Evolutionary conservation across 768 basidiomycete genomes (phyloP).

Genomic region (Phaeotremella fagi): DNA sequence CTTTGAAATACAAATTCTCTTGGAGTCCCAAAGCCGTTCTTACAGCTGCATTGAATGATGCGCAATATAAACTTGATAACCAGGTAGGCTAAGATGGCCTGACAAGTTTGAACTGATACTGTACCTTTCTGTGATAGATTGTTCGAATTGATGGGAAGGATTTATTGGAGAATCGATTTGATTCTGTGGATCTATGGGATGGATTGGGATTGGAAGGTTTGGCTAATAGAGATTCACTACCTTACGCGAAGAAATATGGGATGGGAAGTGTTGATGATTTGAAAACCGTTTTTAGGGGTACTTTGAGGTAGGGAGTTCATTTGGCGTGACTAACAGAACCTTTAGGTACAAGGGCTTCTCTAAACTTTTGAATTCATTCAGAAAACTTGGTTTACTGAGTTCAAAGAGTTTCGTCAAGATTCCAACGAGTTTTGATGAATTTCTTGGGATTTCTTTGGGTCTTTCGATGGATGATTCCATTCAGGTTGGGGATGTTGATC

Average conservation of each 20-base stretch:
- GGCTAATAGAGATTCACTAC: slow-evolving; percentile 75
- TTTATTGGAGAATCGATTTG: slow-evolving; percentile 60
- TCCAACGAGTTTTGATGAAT: slow-evolving; percentile 50
- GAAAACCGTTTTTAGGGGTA: slow-evolving; percentile 74
- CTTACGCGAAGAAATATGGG: slow-evolving; percentile 64
- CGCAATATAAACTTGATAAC: slow-evolving; percentile 60
- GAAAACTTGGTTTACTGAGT: slow-evolving; percentile 64
- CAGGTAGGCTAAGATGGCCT: no score
- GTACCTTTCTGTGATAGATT: no score
- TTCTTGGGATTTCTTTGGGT: slow-evolving; percentile 44
- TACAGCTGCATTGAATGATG: slow-evolving; percentile 68
- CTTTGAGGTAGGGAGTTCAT: slow-evolving; percentile 58
- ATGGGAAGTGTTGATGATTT: slow-evolving; percentile 53
- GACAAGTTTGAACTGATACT: no score
- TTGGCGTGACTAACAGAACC: background rate
- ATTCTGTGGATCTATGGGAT: slow-evolving; percentile 61
- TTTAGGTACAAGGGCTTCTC: slow-evolving; percentile 79
- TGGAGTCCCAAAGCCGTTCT: slow-evolving; percentile 89
- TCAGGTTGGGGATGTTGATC: no score
- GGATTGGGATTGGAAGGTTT: slow-evolving; percentile 72
- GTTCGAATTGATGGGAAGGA: slow-evolving; percentile 55
- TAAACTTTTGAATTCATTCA: slow-evolving; percentile 67
- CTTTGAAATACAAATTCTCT: slow-evolving; percentile 85
- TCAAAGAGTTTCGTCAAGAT: slow-evolving; percentile 42
- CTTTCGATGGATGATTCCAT: slow-evolving; percentile 1